Base-by-base conservation (phyloP, 1,139 yeast species). In the Pichia sp. region DNA sequence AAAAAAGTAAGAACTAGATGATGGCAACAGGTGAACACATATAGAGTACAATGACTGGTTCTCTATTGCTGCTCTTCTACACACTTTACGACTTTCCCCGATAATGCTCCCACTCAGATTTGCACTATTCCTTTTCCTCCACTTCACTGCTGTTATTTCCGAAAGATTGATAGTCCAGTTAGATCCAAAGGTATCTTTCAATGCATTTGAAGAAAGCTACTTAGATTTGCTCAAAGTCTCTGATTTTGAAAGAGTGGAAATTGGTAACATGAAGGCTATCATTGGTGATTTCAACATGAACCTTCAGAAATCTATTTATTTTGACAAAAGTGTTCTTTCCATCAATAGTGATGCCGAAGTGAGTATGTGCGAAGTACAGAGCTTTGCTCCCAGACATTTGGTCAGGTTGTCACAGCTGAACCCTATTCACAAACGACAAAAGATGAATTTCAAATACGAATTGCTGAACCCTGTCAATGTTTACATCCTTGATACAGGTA, bases 401-500 rank as follows among this genome's bases (percentile, higher is more conserved):
- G 66, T 56, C 1, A 51, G 68, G 23, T 39, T 66, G 10, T 58
- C 64, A 0, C 65, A 62, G 47, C 40, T 49, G 3, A 57, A 54
- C 7, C 52, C 46, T 7, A 55, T 63, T n/a, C 45, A 55, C 18
- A 56, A 56, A 47, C 58, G 64, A 28, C 62, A 60, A 41, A 41
- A 12, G 22, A 39, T 49, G 51, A 18, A 55, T 13, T 68, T 69
- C 55, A 68, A 72, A 39, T 80, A 75, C 58, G 63, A 63, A 50
- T 82, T 76, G 60, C 78, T 86, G 0, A 56, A 66, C 7, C 80
- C 76, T 13, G 84, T 86, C 0, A 77, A 75, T 58, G 95, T 82
- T 0, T 90, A 87, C 63, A 78, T 89, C 6, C 68, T 88, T 41
- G 96, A 89, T 65, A 84, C 95, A 0, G 83, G 83, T 0, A 63